These are phyloP conservation scores for Rhizophora mangle DNA, from an alignment of 345 rosid genomes.

Conservation along the genomic window DNA sequence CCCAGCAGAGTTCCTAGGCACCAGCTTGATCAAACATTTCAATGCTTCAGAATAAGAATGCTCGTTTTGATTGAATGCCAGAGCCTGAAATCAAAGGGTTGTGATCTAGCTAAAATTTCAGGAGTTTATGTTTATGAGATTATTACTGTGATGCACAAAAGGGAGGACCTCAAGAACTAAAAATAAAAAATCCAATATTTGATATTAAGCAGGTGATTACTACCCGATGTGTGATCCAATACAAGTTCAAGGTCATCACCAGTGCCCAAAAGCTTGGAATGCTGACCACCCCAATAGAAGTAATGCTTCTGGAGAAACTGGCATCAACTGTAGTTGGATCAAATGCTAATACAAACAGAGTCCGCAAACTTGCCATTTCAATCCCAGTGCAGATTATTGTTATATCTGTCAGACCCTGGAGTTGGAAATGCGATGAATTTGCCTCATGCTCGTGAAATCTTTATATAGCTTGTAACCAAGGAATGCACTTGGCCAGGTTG, in stretches of 20 bases:
- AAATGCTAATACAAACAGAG: slow-evolving; percentile 28
- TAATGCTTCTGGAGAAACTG: slow-evolving; percentile 48
- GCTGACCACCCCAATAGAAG: slow-evolving; percentile 56
- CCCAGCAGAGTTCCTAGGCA: slow-evolving; percentile 84
- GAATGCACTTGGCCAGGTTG: neutral
- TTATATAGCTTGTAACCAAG: slow-evolving; percentile 1
- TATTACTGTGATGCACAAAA: neutral
- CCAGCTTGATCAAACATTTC: slow-evolving; percentile 76
- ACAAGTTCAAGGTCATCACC: slow-evolving; percentile 53
- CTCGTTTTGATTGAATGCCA: slow-evolving; percentile 49
- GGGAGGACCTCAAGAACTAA: neutral
- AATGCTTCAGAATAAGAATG: slow-evolving; percentile 70
- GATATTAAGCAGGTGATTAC: neutral
- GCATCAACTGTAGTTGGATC: slow-evolving; percentile 42
- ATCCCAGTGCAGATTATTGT: slow-evolving; percentile 2
- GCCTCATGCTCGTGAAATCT: neutral
- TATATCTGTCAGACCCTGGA: neutral
- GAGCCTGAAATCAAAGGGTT: slow-evolving; percentile 39
- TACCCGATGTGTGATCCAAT: slow-evolving; percentile 59
- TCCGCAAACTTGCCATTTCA: slow-evolving; percentile 37
- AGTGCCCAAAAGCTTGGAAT: slow-evolving; percentile 29
- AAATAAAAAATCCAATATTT: neutral
- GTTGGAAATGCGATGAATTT: slow-evolving; percentile 23
- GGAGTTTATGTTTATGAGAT: neutral
- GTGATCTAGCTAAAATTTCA: neutral